phyloP scores from a whole-genome alignment of 768 basidiomycete species.

The Suillus weaverae region DNA sequence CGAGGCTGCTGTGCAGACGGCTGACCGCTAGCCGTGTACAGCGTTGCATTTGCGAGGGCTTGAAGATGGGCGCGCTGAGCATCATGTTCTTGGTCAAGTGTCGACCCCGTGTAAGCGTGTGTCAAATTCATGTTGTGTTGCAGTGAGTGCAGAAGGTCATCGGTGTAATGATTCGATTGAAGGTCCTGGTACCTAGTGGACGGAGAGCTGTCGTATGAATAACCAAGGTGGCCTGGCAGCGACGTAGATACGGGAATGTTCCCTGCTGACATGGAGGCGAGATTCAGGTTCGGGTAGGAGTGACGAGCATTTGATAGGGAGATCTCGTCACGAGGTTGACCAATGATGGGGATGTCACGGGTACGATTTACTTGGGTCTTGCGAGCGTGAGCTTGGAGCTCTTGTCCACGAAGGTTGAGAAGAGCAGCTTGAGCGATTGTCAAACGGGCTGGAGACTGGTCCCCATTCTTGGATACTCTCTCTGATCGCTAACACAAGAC shows the following conservation, averaged over 20 bases:
- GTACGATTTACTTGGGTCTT: slow-evolving; percentile 13
- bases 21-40: slow-evolving; percentile 12
- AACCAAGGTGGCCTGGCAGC: slow-evolving; percentile 21
- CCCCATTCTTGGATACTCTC: slow-evolving; percentile 58
- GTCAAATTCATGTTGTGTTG: slow-evolving; percentile 21
- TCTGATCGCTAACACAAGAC: slow-evolving; percentile 54
- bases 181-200: slow-evolving; percentile 16
- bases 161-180: slow-evolving; percentile 39
- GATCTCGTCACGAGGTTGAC: slow-evolving; percentile 3
- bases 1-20: slow-evolving; percentile 17
- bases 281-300: slow-evolving; percentile 1
- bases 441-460: slow-evolving; percentile 59
- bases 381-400: slow-evolving; percentile 32
- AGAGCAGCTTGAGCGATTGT: slow-evolving; percentile 80
- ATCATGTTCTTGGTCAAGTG: slow-evolving; percentile 17
- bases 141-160: slow-evolving; percentile 38
- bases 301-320: slow-evolving; percentile 7
- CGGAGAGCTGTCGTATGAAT: slow-evolving; percentile 19
- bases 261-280: slow-evolving; percentile 3
- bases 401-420: slow-evolving; percentile 72
- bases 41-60: slow-evolving; percentile 22
- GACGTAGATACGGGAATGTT: slow-evolving; percentile 20
- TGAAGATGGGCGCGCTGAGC: slow-evolving; percentile 24
- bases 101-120: slow-evolving; percentile 14
- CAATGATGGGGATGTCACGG: slow-evolving; percentile 11